Conservation (phyloP, 2,329 filamentous ascomycete genomes). For the Thelonectria discophora region DNA sequence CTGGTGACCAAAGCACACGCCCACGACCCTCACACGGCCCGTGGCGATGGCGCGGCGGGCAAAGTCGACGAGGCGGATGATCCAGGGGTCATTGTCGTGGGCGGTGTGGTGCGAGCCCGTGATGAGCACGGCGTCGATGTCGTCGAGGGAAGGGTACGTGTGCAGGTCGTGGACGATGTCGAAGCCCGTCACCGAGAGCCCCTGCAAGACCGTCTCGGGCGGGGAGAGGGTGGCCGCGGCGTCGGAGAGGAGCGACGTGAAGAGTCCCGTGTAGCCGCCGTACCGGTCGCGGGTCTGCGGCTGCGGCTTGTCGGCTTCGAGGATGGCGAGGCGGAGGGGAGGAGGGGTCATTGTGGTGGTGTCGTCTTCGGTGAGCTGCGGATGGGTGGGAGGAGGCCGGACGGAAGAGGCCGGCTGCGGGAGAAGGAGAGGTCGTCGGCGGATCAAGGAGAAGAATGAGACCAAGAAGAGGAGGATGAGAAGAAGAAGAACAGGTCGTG, state of each 20-base stretch:
- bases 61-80: conserved; percentile 53
- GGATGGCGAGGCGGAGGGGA: conserved; percentile 82
- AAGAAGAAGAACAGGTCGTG: not conserved
- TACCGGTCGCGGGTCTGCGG: conserved; percentile 70
- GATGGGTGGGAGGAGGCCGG: not conserved
- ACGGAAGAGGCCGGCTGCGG: too few relatives aligned
- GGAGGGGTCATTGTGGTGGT: conserved; percentile 30
- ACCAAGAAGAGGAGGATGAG: conserved; percentile 11
- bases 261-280: conserved; percentile 77
- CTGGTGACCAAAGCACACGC: conserved; percentile 60
- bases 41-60: conserved; percentile 44
- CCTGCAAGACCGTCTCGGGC: conserved; percentile 51
- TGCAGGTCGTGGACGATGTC: conserved; percentile 73
- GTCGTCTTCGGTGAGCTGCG: not conserved
- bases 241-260: conserved; percentile 65
- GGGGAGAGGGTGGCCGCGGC: conserved; percentile 59
- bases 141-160: conserved; percentile 75
- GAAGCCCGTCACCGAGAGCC: conserved; percentile 70
- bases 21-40: conserved; percentile 68
- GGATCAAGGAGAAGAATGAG: conserved; percentile 9
- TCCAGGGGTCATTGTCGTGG: conserved; percentile 56
- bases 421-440: not conserved
- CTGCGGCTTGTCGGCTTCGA: conserved; percentile 86
- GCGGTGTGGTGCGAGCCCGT: conserved; percentile 73
- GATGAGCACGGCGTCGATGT: conserved; percentile 84